phyloP scores from a whole-genome alignment of 768 basidiomycete genomes.

The Tylopilus plumbeoviolaceoides region DNA sequence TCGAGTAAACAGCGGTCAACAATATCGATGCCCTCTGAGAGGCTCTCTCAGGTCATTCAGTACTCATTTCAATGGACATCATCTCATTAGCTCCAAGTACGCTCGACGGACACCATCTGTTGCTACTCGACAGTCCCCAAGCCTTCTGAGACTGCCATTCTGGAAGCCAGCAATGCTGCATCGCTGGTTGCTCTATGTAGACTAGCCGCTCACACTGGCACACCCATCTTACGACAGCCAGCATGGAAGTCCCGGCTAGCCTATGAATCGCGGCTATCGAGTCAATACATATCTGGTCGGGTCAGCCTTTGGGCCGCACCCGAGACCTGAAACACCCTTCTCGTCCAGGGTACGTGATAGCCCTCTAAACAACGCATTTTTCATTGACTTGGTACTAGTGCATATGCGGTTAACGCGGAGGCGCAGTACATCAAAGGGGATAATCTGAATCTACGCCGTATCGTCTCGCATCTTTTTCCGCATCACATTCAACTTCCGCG shows the following conservation, averaged over 20 bases:
- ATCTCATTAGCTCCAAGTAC: too few species aligned
- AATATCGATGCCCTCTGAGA: neutral
- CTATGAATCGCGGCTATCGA: neutral
- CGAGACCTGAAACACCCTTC: neutral
- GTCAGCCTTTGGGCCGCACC: neutral
- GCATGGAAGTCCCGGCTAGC: neutral
- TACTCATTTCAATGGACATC: too few species aligned
- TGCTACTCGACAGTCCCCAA: too few species aligned
- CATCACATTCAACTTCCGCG: neutral
- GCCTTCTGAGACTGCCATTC: neutral
- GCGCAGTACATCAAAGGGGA: neutral
- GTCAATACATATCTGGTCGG: neutral
- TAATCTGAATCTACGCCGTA: neutral
- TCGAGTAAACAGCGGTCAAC: conserved; percentile 23
- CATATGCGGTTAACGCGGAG: neutral
- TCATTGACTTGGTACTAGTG: neutral
- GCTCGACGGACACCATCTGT: too few species aligned
- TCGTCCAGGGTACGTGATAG: neutral
- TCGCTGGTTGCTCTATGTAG: neutral
- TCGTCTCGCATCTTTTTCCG: neutral
- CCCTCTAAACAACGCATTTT: neutral
- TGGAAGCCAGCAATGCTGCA: neutral
- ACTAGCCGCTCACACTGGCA: neutral
- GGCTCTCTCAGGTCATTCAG: too few species aligned
- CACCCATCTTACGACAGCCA: conserved; percentile 6